Percentiles rank a stretch among this genome's conserved stretches.
Conservation (phyloP, 371 early-diverging fungal species). For the Mucor ambiguus region DNA sequence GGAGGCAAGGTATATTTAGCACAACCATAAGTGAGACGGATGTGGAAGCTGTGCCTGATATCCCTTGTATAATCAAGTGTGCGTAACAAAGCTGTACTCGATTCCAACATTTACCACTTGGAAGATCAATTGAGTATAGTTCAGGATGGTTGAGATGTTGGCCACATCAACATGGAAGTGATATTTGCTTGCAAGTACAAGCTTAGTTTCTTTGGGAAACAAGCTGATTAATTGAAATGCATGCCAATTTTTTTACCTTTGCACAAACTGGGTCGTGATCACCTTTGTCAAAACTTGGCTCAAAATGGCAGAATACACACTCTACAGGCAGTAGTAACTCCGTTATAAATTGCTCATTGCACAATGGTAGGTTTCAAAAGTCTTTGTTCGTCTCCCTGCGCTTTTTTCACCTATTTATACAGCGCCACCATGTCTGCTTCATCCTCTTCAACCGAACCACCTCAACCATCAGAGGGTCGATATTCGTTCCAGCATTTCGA, state of each 20-base stretch:
- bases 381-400: not conserved
- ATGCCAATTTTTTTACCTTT: not conserved
- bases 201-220: not conserved
- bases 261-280: not conserved
- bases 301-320: not conserved
- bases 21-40: not conserved
- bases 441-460: not conserved
- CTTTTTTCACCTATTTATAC: not conserved
- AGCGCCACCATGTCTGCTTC: not conserved
- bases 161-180: not conserved
- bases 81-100: not conserved
- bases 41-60: not conserved
- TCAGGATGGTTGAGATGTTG: not conserved
- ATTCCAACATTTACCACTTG: not conserved
- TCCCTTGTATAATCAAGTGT: not conserved
- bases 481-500: constrained; percentile 31
- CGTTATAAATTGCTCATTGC: not conserved
- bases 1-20: not conserved
- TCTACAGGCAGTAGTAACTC: not conserved
- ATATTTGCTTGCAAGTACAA: not conserved
- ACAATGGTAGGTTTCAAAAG: not conserved
- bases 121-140: not conserved
- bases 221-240: constrained; percentile 7
- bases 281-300: not conserved
- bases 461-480: not conserved